Conservation (phyloP, 108 stramenopile genomes). For the Fistulifera pelliculosa region DNA sequence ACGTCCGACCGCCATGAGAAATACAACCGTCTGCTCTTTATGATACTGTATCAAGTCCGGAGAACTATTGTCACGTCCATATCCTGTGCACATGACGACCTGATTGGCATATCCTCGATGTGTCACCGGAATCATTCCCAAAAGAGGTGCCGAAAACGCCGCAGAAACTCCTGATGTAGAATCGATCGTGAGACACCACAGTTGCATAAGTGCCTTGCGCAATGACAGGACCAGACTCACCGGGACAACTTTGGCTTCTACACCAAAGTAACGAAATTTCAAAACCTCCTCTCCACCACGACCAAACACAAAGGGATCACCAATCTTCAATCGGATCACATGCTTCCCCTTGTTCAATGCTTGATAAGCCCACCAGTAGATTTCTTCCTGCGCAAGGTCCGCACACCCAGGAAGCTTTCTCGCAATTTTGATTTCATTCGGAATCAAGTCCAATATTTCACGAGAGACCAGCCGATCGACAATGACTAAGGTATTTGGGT, state of each 20-base stretch:
- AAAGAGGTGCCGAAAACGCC: constrained; percentile 90
- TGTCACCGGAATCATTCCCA: constrained; percentile 92
- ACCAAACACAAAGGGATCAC: constrained; percentile 97
- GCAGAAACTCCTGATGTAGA: constrained; percentile 74
- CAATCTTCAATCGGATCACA: constrained; percentile 97
- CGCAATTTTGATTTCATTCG: constrained; percentile 75
- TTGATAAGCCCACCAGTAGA: constrained; percentile 85
- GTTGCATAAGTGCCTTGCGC: background rate
- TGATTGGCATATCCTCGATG: constrained; percentile 94
- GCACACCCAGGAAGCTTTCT: constrained; percentile 93
- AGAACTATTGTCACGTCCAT: constrained; percentile 70
- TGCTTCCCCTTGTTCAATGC: constrained; percentile 71
- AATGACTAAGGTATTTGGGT: constrained; percentile 69
- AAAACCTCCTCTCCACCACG: constrained; percentile 95
- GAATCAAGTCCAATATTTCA: constrained; percentile 76
- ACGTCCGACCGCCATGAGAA: constrained; percentile 86
- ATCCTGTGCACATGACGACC: constrained; percentile 89
- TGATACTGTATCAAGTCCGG: constrained; percentile 83
- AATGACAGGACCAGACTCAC: constrained; percentile 29
- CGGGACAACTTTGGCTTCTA: constrained; percentile 69
- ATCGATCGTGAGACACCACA: background rate
- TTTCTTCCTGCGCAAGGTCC: constrained; percentile 88
- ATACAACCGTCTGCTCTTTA: constrained; percentile 80
- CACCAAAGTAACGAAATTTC: constrained; percentile 76
- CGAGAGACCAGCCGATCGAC: constrained; percentile 88